These are phyloP conservation scores for Heliamphora pulchella DNA, from an alignment of 179 eudicot genomes.

Conservation along the genomic window DNA sequence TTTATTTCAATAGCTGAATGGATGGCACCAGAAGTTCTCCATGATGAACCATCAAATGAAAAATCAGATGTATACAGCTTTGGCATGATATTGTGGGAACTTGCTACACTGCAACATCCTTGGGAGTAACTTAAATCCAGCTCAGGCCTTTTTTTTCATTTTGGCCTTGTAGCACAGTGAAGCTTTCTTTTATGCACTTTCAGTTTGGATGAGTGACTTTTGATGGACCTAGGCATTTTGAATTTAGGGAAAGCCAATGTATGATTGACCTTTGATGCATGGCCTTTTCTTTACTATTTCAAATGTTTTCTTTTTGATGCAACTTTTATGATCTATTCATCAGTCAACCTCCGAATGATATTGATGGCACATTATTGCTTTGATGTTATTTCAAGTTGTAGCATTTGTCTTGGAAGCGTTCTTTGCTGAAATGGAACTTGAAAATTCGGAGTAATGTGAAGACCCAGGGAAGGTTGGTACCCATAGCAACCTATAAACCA, in stretches of 20 bases:
- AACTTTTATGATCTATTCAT: not conserved
- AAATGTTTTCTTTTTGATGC: not conserved
- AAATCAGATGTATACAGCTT: conserved; percentile 97
- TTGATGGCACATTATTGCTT: conserved; percentile 9
- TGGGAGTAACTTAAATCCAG: conserved; percentile 78
- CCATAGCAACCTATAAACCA: not conserved
- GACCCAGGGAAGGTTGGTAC: conserved; percentile 36
- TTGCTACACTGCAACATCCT: conserved; percentile 83
- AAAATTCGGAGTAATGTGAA: conserved; percentile 42
- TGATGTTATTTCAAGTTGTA: conserved; percentile 52
- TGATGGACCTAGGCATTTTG: not conserved
- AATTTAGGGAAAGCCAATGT: not conserved
- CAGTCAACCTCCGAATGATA: not conserved
- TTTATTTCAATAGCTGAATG: conserved; percentile 65
- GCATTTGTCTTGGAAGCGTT: conserved; percentile 98
- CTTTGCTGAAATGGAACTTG: conserved; percentile 88
- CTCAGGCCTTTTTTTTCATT: conserved; percentile 53
- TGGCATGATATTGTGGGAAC: conserved; percentile 97
- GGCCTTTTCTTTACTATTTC: not conserved
- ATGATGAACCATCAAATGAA: conserved; percentile 93
- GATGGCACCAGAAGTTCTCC: conserved; percentile 99
- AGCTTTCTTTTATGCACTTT: not conserved
- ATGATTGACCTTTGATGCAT: not conserved
- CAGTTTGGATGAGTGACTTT: not conserved
- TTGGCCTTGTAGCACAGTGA: too few relatives aligned